phyloP scores from a whole-genome alignment of 2,329 filamentous ascomycete genomes.

The Pseudogymnoascus pannorum region DNA sequence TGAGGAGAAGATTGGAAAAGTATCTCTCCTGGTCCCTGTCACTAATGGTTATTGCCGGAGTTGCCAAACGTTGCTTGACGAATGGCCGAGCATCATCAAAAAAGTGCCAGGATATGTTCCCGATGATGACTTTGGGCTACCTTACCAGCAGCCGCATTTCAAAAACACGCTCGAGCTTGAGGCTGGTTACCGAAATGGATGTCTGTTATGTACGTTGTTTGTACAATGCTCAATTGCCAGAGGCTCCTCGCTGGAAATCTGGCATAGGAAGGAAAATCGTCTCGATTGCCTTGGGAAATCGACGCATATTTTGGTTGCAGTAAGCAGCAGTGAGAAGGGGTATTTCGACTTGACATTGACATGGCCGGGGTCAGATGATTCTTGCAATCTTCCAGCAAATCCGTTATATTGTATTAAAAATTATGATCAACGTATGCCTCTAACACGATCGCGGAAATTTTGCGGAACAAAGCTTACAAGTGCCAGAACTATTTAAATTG shows the following conservation, averaged over 20 bases:
- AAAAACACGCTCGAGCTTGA: background rate
- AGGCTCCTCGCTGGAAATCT: background rate
- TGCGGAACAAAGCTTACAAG: too few relatives aligned
- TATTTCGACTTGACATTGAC: background rate
- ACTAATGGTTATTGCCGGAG: background rate
- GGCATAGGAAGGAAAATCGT: background rate
- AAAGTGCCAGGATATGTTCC: background rate
- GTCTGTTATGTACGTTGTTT: background rate
- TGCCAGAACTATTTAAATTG: background rate
- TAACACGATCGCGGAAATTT: too few relatives aligned
- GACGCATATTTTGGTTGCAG: background rate
- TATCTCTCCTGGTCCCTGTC: background rate
- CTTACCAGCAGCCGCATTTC: background rate
- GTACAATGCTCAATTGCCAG: background rate
- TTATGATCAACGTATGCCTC: too few relatives aligned
- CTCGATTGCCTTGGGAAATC: background rate
- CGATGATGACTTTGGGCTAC: background rate
- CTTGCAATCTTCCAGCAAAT: background rate
- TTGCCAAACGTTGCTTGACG: slow-evolving; percentile 10
- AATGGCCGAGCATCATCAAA: background rate
- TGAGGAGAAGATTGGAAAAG: background rate
- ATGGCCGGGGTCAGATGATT: background rate
- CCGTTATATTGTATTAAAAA: background rate
- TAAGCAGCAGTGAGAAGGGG: background rate
- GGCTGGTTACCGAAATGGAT: background rate